Evolutionary conservation across 306 rosid genomes (phyloP), one percentile per base, ranked within the genome.

Genomic region (Inga laurina): DNA sequence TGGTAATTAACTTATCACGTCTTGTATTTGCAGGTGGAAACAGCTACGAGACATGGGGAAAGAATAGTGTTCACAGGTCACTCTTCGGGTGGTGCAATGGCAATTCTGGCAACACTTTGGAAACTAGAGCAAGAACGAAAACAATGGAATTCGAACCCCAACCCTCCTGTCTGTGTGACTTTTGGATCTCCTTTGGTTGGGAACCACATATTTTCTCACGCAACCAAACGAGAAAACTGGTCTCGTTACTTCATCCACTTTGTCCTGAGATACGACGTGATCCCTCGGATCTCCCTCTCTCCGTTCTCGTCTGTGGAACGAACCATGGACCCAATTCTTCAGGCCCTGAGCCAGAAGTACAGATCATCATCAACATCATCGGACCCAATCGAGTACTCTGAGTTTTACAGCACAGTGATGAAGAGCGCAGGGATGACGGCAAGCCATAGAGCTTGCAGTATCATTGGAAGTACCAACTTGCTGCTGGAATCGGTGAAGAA

Each of bases 111-210:
- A n/a, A n/a, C n/a, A n/a, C n/a, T n/a, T n/a, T n/a, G n/a, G n/a
- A n/a, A n/a, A n/a, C n/a, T n/a, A n/a, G n/a, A n/a, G n/a, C n/a
- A n/a, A n/a, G n/a, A n/a, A n/a, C n/a, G n/a, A n/a, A n/a, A n/a
- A n/a, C n/a, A n/a, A n/a, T n/a, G n/a, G n/a, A n/a, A 74, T 45
- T 13, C 56, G 19, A 49, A 49, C 12, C 19, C 21, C 56, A 49
- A 72, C 76, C 81, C 75, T 10, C 86, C 90, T 1, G 3, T 73
- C 11, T 93, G 97, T 78, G 71, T 93, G 12, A 92, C 98, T 54
- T 93, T 95, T 32, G 98, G 97, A 7, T 90, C 97, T 67, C 98
- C 99, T n/a, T 91, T 93, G 2, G 62, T 91, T 27, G 98, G 97
- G 7, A 82, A 90, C 78, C 91, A 78, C 49, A 88, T 95, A 39